Evolutionary conservation across 257 asterid genomes (phyloP).

Genomic region (Cruciata laevipes): DNA sequence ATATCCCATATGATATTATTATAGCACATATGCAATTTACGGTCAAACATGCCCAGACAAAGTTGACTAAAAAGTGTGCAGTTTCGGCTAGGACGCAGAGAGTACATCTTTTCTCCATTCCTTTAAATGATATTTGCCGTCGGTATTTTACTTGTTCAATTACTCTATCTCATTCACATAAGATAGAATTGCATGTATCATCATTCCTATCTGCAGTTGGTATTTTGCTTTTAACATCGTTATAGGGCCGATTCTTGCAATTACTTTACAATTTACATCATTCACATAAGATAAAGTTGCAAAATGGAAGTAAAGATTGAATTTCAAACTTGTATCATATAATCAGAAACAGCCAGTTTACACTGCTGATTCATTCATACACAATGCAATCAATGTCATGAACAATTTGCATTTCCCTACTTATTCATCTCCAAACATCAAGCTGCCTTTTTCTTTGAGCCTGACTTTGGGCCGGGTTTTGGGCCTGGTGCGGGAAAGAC

Average conservation of each 20-base stretch:
- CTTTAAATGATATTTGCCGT: neutral
- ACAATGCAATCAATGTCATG: neutral
- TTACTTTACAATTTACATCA: too few relatives aligned
- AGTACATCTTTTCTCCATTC: neutral
- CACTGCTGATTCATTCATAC: neutral
- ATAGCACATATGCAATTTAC: too few relatives aligned
- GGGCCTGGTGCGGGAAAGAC: neutral
- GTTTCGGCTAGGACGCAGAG: too few relatives aligned
- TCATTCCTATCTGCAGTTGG: too few relatives aligned
- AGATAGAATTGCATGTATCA: too few relatives aligned
- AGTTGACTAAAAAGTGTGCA: too few relatives aligned
- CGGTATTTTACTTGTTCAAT: too few relatives aligned
- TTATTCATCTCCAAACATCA: neutral
- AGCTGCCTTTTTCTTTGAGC: constrained; percentile 3
- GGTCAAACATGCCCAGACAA: too few relatives aligned
- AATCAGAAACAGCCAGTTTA: neutral
- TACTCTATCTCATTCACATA: too few relatives aligned
- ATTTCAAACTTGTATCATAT: neutral
- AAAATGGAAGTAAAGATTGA: neutral
- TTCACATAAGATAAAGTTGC: neutral
- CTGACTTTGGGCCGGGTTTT: neutral
- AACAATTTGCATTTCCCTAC: neutral
- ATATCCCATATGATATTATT: too few relatives aligned
- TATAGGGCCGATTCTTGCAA: too few relatives aligned
- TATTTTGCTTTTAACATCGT: too few relatives aligned